Evolutionary conservation across 768 basidiomycete species (phyloP).

Genomic region (Podaxis sp.): DNA sequence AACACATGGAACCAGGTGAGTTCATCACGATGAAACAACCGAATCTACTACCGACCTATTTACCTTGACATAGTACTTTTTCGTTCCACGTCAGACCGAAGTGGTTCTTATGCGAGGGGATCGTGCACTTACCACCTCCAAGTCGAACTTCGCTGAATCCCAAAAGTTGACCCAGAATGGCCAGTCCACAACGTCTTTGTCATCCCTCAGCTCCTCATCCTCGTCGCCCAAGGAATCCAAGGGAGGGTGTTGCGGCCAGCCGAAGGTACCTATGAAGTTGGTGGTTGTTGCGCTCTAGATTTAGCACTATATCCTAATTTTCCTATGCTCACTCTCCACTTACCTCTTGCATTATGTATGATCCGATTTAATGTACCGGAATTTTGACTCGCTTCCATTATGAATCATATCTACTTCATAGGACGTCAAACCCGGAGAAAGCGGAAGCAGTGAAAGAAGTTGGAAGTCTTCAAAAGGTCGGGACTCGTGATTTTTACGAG

Average conservation of each 20-base stretch:
- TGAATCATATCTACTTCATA: no score
- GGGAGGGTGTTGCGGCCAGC: background rate
- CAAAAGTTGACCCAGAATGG: background rate
- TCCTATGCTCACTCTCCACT: background rate
- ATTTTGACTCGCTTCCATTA: no score
- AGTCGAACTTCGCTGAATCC: background rate
- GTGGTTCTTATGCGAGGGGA: conserved; percentile 12
- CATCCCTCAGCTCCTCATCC: background rate
- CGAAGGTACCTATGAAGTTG: background rate
- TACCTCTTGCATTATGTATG: background rate
- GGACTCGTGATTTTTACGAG: no score
- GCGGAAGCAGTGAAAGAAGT: no score
- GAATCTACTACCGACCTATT: background rate
- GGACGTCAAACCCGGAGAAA: no score
- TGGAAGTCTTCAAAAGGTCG: no score
- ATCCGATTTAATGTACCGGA: no score
- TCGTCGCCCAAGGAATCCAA: background rate
- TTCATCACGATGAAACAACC: background rate
- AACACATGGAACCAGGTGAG: conserved; percentile 13
- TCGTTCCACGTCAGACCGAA: conserved; percentile 4
- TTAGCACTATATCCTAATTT: background rate
- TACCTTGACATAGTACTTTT: conserved; percentile 4
- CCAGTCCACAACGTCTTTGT: background rate
- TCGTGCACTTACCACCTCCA: background rate
- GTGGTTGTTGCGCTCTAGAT: background rate